A percentile compares a stretch with the other conserved stretches of the same genome.
These are phyloP conservation scores for Corrigiola litoralis DNA, from an alignment of 179 eudicot genomes.

Conservation along the genomic window DNA sequence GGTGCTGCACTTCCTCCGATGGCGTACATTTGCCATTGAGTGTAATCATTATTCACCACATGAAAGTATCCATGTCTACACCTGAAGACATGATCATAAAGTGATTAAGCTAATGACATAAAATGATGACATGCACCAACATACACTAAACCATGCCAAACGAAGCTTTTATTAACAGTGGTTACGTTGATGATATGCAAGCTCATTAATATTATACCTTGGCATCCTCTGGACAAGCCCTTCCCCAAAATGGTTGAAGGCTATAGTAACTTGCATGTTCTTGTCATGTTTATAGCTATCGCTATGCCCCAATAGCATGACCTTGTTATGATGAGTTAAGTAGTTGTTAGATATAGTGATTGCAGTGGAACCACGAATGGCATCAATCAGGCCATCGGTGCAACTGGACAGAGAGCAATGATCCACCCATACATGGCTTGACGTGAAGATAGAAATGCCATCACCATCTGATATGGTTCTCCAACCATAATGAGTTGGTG, in stretches of 20 bases:
- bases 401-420: slow-evolving; percentile 30
- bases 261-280: slow-evolving; percentile 33
- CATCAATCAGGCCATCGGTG: slow-evolving; percentile 33
- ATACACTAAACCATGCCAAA: neutral
- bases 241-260: slow-evolving; percentile 34
- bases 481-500: slow-evolving; percentile 27
- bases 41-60: slow-evolving; percentile 33
- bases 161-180: too few species aligned
- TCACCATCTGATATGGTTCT: slow-evolving; percentile 29
- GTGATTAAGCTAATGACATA: too few species aligned
- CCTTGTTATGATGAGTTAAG: slow-evolving; percentile 31
- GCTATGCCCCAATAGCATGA: slow-evolving; percentile 31
- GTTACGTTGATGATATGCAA: too few species aligned
- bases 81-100: too few species aligned
- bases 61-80: slow-evolving; percentile 36
- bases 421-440: slow-evolving; percentile 30
- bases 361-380: slow-evolving; percentile 28
- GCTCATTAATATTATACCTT: slow-evolving; percentile 12
- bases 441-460: slow-evolving; percentile 28
- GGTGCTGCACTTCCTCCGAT: slow-evolving; percentile 37
- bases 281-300: slow-evolving; percentile 21
- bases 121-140: neutral
- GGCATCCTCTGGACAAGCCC: slow-evolving; percentile 41
- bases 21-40: slow-evolving; percentile 34
- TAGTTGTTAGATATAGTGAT: slow-evolving; percentile 34